Conservation (phyloP, 352 stramenopile genomes). For the Phytophthora aleatoria region DNA sequence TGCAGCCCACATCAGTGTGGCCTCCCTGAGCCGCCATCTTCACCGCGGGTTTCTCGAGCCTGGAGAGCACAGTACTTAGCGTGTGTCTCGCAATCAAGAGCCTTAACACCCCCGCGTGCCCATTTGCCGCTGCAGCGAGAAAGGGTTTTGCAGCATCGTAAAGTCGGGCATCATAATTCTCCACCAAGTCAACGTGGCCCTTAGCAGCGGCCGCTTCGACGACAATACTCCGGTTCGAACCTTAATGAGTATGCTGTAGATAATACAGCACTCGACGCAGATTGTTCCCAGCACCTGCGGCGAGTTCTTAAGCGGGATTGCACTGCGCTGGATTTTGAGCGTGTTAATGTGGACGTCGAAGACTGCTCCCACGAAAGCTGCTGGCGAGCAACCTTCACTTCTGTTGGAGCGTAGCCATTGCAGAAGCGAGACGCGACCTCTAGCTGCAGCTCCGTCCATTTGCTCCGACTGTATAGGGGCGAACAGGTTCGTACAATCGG, state of each 20-base stretch:
- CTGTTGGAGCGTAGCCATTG: background rate
- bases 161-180: background rate
- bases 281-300: background rate
- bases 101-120: background rate
- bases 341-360: background rate
- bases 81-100: no score
- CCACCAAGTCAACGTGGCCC: background rate
- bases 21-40: background rate
- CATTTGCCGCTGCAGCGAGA: background rate
- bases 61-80: no score
- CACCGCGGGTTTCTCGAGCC: background rate
- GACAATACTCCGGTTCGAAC: background rate
- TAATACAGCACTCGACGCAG: background rate
- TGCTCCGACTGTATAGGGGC: background rate
- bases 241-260: background rate
- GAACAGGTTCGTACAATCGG: background rate
- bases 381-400: background rate
- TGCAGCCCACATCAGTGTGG: background rate
- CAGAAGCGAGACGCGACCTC: background rate
- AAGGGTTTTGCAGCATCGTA: background rate
- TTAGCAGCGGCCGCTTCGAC: background rate
- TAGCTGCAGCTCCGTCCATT: background rate
- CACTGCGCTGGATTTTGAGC: background rate
- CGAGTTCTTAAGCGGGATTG: background rate
- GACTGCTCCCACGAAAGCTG: background rate